Conservation (phyloP, 2,329 filamentous ascomycete species). For the Sporothrix curviconia region DNA sequence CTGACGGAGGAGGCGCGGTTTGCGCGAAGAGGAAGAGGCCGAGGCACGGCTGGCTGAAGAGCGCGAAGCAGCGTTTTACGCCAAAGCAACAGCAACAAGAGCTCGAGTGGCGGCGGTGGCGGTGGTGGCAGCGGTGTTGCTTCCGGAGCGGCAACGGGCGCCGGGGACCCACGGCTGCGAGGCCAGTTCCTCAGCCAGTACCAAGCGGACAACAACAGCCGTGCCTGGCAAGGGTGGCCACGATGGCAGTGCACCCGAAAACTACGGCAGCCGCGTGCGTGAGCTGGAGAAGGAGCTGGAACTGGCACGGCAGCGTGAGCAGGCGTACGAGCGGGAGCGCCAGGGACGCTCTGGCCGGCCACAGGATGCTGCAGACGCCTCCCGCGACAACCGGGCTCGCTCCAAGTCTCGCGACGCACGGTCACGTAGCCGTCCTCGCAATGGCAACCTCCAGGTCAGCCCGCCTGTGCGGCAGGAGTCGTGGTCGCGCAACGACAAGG, state of each 20-base stretch:
- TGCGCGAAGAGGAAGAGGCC: slow-evolving; percentile 65
- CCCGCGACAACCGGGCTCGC: slow-evolving; percentile 17
- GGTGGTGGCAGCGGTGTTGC: slow-evolving; percentile 29
- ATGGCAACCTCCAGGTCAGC: slow-evolving; percentile 17
- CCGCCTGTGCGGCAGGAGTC: slow-evolving; percentile 52
- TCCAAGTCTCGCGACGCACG: slow-evolving; percentile 19
- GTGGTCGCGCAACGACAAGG: slow-evolving; percentile 58
- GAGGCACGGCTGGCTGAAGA: slow-evolving; percentile 63
- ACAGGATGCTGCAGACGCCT: slow-evolving; percentile 17
- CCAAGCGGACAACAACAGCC: slow-evolving; percentile 59
- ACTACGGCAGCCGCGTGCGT: slow-evolving; percentile 62
- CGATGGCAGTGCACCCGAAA: slow-evolving; percentile 23
- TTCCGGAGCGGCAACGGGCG: too few relatives aligned
- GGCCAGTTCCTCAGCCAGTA: slow-evolving; percentile 87
- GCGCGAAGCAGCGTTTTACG: slow-evolving; percentile 53
- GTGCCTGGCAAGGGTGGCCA: slow-evolving; percentile 31
- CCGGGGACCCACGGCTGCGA: slow-evolving; percentile 58
- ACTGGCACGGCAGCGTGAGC: slow-evolving; percentile 54
- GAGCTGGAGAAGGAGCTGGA: slow-evolving; percentile 72
- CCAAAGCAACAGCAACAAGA: slow-evolving; percentile 46
- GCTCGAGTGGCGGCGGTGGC: slow-evolving; percentile 21
- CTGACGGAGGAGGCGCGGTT: slow-evolving; percentile 59
- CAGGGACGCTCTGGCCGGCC: slow-evolving; percentile 40
- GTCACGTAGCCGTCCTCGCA: slow-evolving; percentile 15
- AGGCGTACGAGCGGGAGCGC: slow-evolving; percentile 55